phyloP scores from a whole-genome alignment of 2,329 filamentous ascomycete species.

The Arthrocladium fulminans region DNA sequence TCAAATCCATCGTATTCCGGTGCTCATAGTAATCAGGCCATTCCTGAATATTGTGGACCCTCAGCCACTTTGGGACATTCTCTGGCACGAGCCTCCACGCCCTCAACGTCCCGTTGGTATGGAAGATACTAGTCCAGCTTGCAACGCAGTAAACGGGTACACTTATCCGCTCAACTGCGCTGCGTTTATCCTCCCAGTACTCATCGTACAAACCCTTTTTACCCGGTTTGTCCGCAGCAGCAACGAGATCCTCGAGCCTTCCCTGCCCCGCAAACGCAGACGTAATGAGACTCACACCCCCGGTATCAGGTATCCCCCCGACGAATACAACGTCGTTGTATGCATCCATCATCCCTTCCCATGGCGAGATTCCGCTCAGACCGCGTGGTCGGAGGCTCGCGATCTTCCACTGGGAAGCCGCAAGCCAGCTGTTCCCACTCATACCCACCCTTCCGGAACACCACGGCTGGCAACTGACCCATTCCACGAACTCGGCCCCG shows the following conservation, averaged over 20 bases:
- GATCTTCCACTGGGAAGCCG: conserved; percentile 48
- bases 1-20: conserved; percentile 31
- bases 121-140: conserved; percentile 28
- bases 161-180: conserved; percentile 30
- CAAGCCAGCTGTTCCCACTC: conserved; percentile 46
- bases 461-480: conserved; percentile 22
- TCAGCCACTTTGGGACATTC: conserved; percentile 20
- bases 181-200: conserved; percentile 34
- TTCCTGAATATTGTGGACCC: conserved; percentile 29
- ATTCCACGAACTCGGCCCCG: conserved; percentile 23
- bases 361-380: conserved; percentile 44
- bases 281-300: background rate
- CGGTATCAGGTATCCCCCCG: conserved; percentile 3
- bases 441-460: conserved; percentile 43
- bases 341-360: conserved; percentile 51
- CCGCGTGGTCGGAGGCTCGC: conserved; percentile 45
- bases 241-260: background rate
- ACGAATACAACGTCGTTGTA: conserved; percentile 25
- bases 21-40: conserved; percentile 38
- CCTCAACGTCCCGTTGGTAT: conserved; percentile 27
- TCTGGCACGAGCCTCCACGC: conserved; percentile 27
- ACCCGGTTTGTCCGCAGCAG: background rate
- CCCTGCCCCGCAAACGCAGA: conserved; percentile 1
- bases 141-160: conserved; percentile 30
- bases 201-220: conserved; percentile 22